phyloP scores from a whole-genome alignment of 768 basidiomycete genomes.

The Tylopilus intermedius region DNA sequence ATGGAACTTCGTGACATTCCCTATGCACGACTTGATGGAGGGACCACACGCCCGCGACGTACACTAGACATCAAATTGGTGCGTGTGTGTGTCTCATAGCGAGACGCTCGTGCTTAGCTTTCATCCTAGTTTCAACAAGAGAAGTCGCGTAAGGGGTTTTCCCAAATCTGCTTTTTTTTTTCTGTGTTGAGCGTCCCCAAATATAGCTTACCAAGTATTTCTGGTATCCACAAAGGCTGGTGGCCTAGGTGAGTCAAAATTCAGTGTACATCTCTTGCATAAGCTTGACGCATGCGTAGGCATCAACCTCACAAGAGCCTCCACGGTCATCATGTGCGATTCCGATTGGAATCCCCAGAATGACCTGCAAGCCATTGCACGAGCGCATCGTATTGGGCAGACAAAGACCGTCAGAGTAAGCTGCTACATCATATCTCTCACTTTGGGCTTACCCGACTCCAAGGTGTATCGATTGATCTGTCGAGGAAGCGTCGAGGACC shows the following conservation, averaged over 20 bases:
- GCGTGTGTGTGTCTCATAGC: slow-evolving; percentile 8
- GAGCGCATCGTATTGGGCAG: slow-evolving; percentile 79
- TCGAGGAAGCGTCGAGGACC: slow-evolving; percentile 68
- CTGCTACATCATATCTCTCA: not conserved
- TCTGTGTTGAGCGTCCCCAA: slow-evolving; percentile 1
- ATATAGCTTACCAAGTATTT: slow-evolving; percentile 58
- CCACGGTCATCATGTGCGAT: slow-evolving; percentile 78
- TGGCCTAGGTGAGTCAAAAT: slow-evolving; percentile 47
- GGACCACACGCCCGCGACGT: slow-evolving; percentile 48
- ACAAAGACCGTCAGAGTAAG: slow-evolving; percentile 61
- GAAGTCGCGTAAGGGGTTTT: slow-evolving; percentile 42
- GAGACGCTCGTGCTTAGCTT: not conserved
- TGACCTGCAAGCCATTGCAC: slow-evolving; percentile 80
- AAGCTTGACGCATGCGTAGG: slow-evolving; percentile 36
- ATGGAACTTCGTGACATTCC: slow-evolving; percentile 53
- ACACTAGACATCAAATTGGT: slow-evolving; percentile 55
- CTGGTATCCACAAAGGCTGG: slow-evolving; percentile 69
- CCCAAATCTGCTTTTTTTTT: not conserved
- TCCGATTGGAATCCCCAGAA: slow-evolving; percentile 69
- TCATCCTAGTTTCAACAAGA: slow-evolving; percentile 51
- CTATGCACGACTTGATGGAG: slow-evolving; percentile 60
- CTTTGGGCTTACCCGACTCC: not conserved
- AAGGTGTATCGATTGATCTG: slow-evolving; percentile 69
- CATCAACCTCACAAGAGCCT: slow-evolving; percentile 79
- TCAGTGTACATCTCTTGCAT: not conserved